A percentile compares a stretch with the other conserved stretches of the same genome.
phyloP scores from a whole-genome alignment of 2,329 filamentous ascomycete species.

The Cladosporium oxysporum region DNA sequence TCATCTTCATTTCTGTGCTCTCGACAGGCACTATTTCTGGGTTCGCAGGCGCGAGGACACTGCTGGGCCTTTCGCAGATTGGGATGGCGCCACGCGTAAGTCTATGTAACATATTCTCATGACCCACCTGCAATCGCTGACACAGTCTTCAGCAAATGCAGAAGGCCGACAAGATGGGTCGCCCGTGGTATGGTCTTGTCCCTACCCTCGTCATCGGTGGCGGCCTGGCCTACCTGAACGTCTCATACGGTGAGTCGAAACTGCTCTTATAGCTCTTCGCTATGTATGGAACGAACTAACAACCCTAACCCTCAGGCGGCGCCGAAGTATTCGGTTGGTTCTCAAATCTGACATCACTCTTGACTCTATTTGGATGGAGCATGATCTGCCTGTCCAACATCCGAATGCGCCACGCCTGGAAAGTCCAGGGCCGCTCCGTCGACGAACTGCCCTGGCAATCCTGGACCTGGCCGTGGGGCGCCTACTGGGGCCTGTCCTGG shows the following conservation, averaged over 20 bases:
- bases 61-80: slow-evolving; percentile 54
- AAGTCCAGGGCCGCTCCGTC: slow-evolving; percentile 55
- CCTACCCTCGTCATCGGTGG: slow-evolving; percentile 24
- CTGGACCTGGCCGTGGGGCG: slow-evolving; percentile 47
- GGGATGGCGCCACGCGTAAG: slow-evolving; percentile 44
- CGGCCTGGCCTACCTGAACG: slow-evolving; percentile 4
- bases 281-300: neutral
- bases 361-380: slow-evolving; percentile 73
- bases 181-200: slow-evolving; percentile 38
- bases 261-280: too few species aligned
- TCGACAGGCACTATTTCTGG: slow-evolving; percentile 53
- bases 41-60: slow-evolving; percentile 4
- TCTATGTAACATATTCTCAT: slow-evolving; percentile 25
- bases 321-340: slow-evolving; percentile 63
- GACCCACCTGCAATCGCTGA: slow-evolving; percentile 38
- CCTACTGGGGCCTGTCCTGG: slow-evolving; percentile 48
- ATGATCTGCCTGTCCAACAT: slow-evolving; percentile 69
- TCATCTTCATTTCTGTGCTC: slow-evolving; percentile 51
- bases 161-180: slow-evolving; percentile 35
- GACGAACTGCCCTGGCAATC: slow-evolving; percentile 47
- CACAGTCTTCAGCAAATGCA: slow-evolving; percentile 25
- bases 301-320: neutral
- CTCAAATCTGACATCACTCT: slow-evolving; percentile 70
- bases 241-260: neutral
- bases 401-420: slow-evolving; percentile 66